A percentile compares a stretch with the other conserved stretches of the same genome.
Evolutionary conservation across 2,329 filamentous ascomycete species (phyloP).

Genomic region (Hypoxylon sp.): DNA sequence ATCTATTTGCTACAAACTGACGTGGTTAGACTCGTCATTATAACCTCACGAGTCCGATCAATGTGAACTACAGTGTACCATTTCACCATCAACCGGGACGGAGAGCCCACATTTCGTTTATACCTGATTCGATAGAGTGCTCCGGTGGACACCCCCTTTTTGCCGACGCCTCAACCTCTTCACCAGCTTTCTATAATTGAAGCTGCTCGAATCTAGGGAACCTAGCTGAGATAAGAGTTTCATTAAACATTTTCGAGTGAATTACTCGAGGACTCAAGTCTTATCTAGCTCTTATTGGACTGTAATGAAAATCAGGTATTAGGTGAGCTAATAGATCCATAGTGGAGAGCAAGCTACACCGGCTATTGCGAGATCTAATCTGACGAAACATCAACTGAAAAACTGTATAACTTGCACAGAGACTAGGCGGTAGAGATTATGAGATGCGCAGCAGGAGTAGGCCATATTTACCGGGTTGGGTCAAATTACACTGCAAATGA

Average conservation of each 20-base stretch:
- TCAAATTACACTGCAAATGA: no score
- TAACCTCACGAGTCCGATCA: conserved; percentile 27
- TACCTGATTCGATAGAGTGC: conserved; percentile 17
- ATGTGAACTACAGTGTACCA: conserved; percentile 5
- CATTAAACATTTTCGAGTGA: conserved; percentile 28
- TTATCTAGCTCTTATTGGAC: conserved; percentile 41
- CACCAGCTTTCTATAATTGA: conserved; percentile 8
- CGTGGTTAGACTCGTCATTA: conserved; percentile 35
- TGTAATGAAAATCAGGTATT: conserved; percentile 26
- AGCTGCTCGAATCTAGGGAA: conserved; percentile 7
- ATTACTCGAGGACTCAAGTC: conserved; percentile 29
- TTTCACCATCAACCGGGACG: conserved; percentile 18
- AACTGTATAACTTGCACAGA: not conserved
- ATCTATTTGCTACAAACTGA: conserved; percentile 46
- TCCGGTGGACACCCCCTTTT: conserved; percentile 7
- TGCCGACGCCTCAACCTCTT: conserved; percentile 11
- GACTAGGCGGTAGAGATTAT: not conserved
- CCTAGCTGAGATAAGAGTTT: conserved; percentile 25
- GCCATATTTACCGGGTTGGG: no score
- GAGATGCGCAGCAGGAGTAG: not conserved
- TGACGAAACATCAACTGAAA: conserved; percentile 4
- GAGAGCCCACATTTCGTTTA: conserved; percentile 13
- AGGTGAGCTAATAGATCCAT: conserved; percentile 19
- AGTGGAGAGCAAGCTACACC: conserved; percentile 18
- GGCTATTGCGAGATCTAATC: conserved; percentile 16